A percentile compares a stretch with the other conserved stretches of the same genome.
phyloP scores from a whole-genome alignment of 345 rosid genomes.

The Cardamine resedifolia region DNA sequence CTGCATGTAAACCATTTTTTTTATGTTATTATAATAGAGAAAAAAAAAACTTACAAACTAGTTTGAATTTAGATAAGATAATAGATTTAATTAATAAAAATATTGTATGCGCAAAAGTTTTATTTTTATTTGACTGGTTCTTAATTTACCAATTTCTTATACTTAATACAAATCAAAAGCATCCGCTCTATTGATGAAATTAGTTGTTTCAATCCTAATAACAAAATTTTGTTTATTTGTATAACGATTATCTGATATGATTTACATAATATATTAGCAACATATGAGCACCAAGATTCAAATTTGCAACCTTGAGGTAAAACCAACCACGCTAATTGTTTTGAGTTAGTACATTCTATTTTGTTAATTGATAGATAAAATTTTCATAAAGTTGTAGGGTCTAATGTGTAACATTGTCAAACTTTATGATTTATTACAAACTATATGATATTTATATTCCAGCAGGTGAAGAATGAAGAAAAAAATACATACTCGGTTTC shows the following conservation, averaged over 20 bases:
- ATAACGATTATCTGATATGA: not conserved
- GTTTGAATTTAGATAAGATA: not conserved
- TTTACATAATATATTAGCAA: not conserved
- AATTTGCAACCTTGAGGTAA: not conserved
- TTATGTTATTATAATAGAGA: not conserved
- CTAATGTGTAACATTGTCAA: constrained; percentile 25
- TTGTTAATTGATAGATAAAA: not conserved
- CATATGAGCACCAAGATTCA: not conserved
- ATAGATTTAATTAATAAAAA: not conserved
- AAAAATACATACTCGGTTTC: constrained; percentile 1
- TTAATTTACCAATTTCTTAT: not conserved
- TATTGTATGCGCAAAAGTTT: not conserved
- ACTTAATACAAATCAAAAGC: not conserved
- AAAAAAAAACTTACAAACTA: not conserved
- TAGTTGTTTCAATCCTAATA: not conserved
- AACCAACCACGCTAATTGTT: not conserved
- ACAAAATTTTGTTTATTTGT: not conserved
- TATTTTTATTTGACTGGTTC: not conserved
- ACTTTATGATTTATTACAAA: not conserved
- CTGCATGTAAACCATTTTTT: not conserved
- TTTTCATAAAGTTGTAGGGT: constrained; percentile 1
- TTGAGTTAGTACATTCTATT: not conserved
- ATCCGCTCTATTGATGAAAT: not conserved
- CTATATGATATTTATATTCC: constrained; percentile 15
- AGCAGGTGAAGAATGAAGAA: constrained; percentile 21